Conservation (phyloP, 2,329 filamentous ascomycete genomes). For the Diaporthe sp. region DNA sequence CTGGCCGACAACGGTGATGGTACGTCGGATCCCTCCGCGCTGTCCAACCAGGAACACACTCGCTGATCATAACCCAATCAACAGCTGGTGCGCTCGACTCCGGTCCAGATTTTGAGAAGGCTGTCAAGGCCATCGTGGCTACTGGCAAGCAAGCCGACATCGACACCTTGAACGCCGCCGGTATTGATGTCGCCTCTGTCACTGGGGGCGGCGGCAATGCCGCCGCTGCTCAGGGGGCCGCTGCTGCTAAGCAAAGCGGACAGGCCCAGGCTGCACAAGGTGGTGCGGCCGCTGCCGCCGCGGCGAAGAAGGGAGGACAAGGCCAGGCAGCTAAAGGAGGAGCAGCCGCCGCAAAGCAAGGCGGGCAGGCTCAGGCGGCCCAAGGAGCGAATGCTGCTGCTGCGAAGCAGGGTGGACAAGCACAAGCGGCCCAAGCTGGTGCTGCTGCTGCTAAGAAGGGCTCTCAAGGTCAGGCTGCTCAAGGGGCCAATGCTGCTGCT, state of each 20-base stretch:
- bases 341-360: background rate
- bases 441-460: background rate
- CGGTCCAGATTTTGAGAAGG: constrained; percentile 29
- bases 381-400: background rate
- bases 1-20: constrained; percentile 27
- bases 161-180: constrained; percentile 18
- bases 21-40: background rate
- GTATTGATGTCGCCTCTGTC: constrained; percentile 22
- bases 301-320: background rate
- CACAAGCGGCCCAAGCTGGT: background rate
- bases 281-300: background rate
- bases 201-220: background rate
- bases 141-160: constrained; percentile 25
- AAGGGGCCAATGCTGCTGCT: too few relatives aligned
- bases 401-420: background rate
- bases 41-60: background rate
- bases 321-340: background rate
- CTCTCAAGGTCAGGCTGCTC: background rate
- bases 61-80: background rate
- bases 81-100: constrained; percentile 26
- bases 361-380: background rate
- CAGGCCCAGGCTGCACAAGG: background rate
- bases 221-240: background rate
- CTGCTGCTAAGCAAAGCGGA: background rate
- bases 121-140: constrained; percentile 20